Evolutionary conservation across 306 rosid genomes (phyloP).

Genomic region (Oxytropis ochrocephala): DNA sequence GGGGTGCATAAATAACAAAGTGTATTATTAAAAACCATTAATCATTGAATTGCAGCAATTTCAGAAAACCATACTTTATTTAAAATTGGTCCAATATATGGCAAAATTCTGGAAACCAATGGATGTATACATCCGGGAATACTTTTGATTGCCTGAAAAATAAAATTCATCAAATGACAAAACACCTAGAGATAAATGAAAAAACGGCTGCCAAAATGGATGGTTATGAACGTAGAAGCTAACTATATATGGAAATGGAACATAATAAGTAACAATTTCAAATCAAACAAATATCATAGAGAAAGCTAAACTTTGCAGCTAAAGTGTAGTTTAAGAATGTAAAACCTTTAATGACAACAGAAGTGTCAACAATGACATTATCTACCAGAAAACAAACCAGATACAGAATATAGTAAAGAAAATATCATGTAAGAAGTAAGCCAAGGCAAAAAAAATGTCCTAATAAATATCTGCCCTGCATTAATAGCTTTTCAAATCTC

Average conservation of each 20-base stretch:
- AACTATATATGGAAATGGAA: constrained; percentile 6
- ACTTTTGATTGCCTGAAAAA: constrained; percentile 67
- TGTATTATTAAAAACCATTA: background rate
- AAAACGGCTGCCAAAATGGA: background rate
- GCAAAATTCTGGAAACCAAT: constrained; percentile 70
- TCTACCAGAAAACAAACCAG: background rate
- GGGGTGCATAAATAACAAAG: constrained; percentile 26
- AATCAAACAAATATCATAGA: background rate
- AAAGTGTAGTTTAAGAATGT: background rate
- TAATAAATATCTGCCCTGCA: too few relatives aligned
- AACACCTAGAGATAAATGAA: background rate
- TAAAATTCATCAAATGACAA: background rate
- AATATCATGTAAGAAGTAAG: background rate
- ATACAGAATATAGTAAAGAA: background rate
- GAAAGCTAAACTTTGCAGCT: background rate
- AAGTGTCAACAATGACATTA: background rate
- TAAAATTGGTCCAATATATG: constrained; percentile 66
- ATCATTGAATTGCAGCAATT: constrained; percentile 5
- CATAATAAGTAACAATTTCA: background rate
- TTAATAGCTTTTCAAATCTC: too few relatives aligned
- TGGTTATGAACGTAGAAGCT: constrained; percentile 9
- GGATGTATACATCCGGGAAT: constrained; percentile 79
- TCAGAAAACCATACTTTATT: constrained; percentile 44
- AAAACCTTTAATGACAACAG: background rate
- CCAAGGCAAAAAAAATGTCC: too few relatives aligned